Conservation (phyloP, 2,329 filamentous ascomycete species). For the Grosmannia serpens region DNA sequence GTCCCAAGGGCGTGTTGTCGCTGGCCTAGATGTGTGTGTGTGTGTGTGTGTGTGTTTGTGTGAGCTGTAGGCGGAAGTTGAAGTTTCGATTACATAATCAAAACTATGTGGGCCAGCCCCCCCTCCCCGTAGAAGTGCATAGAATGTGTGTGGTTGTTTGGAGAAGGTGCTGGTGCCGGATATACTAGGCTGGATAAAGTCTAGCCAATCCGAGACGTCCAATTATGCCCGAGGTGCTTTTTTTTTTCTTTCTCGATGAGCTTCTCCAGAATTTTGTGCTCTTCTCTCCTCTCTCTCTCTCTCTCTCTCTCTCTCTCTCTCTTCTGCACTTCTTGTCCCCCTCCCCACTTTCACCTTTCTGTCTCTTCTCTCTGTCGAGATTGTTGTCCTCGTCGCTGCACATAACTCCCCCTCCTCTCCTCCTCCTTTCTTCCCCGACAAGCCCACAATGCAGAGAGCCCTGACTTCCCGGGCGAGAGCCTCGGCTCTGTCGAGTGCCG, state of each 20-base stretch:
- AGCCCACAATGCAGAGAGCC: constrained; percentile 80
- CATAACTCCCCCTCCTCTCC: background rate
- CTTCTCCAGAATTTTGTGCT: constrained; percentile 6
- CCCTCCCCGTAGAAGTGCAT: constrained; percentile 11
- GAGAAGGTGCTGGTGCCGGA: background rate
- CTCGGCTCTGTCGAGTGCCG: constrained; percentile 59
- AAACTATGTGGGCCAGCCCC: background rate
- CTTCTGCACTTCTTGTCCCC: background rate
- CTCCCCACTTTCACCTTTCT: background rate
- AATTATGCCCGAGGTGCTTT: constrained; percentile 6
- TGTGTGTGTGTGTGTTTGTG: background rate
- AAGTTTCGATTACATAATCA: background rate
- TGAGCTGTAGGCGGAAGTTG: background rate
- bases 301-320: background rate
- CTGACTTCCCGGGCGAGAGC: constrained; percentile 71
- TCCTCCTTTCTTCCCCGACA: too few species aligned
- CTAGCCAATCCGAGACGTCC: background rate
- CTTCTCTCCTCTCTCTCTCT: background rate
- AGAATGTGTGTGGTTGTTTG: constrained; percentile 6
- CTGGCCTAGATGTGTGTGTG: background rate
- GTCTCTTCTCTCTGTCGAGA: background rate
- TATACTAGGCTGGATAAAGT: constrained; percentile 1
- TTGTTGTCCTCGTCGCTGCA: background rate
- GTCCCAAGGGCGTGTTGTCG: background rate
- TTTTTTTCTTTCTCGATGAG: constrained; percentile 11